Evolutionary conservation across 257 asterid genomes (phyloP).

Genomic region (Gardenia jasminoides): DNA sequence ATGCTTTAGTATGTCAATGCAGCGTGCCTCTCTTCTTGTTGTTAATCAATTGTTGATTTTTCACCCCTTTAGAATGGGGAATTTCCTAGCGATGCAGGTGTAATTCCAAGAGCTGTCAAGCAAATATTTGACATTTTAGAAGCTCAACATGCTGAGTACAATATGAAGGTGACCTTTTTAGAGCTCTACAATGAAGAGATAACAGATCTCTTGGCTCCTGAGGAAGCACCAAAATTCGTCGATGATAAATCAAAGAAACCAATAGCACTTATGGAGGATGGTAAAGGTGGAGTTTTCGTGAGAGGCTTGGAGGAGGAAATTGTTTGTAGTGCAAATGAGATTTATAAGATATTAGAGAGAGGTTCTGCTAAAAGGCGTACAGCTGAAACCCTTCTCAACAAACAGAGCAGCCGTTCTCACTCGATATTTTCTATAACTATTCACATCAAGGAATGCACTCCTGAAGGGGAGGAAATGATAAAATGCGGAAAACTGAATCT

Average conservation of each 20-base stretch:
- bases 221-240: slow-evolving; percentile 61
- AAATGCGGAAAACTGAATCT: slow-evolving; percentile 96
- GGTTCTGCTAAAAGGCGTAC: slow-evolving; percentile 98
- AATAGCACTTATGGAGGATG: slow-evolving; percentile 97
- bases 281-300: slow-evolving; percentile 94
- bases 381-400: slow-evolving; percentile 96
- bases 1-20: background rate
- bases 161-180: slow-evolving; percentile 87
- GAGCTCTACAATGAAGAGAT: slow-evolving; percentile 97
- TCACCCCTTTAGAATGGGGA: slow-evolving; percentile 78
- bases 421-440: slow-evolving; percentile 92
- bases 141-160: slow-evolving; percentile 91
- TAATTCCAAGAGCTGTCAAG: slow-evolving; percentile 95
- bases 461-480: slow-evolving; percentile 98
- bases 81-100: slow-evolving; percentile 96
- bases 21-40: background rate
- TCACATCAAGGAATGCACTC: slow-evolving; percentile 95
- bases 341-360: slow-evolving; percentile 83
- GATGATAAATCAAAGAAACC: slow-evolving; percentile 96
- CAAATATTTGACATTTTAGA: slow-evolving; percentile 91
- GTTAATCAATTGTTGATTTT: slow-evolving; percentile 24
- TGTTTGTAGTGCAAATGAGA: slow-evolving; percentile 90
- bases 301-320: slow-evolving; percentile 98
- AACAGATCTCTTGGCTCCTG: slow-evolving; percentile 91
- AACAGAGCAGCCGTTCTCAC: slow-evolving; percentile 99